Percentiles rank a stretch among this genome's conserved stretches.
Evolutionary conservation across 305 asterid genomes (phyloP).

Genomic region (Solanum chacoense): DNA sequence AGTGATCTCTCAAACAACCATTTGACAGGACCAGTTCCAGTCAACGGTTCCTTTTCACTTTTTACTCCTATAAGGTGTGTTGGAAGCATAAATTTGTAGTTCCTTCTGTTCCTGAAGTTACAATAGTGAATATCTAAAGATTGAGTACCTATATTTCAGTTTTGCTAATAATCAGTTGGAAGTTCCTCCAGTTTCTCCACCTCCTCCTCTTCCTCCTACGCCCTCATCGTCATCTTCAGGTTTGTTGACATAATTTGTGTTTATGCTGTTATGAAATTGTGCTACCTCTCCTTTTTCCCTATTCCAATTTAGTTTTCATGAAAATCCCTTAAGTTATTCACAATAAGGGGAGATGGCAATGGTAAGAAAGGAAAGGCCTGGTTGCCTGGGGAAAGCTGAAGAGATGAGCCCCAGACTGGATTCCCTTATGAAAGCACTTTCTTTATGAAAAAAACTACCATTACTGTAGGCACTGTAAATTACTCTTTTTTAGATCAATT

Average conservation of each 20-base stretch:
- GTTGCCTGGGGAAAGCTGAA: not conserved
- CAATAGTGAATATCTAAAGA: slow-evolving; percentile 5
- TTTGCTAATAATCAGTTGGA: slow-evolving; percentile 44
- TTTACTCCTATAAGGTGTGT: slow-evolving; percentile 67
- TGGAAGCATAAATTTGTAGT: not conserved
- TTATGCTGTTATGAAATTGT: not conserved
- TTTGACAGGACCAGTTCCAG: slow-evolving; percentile 48
- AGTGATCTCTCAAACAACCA: slow-evolving; percentile 69
- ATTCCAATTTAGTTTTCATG: not conserved
- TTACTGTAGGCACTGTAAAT: not conserved
- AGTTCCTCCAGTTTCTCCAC: slow-evolving; percentile 43
- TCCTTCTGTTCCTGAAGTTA: not conserved
- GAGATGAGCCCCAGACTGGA: not conserved
- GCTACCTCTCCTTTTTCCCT: not conserved
- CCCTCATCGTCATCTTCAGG: slow-evolving; percentile 40
- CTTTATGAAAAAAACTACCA: not conserved
- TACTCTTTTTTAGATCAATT: not conserved
- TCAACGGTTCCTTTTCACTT: slow-evolving; percentile 65
- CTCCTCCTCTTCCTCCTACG: slow-evolving; percentile 46
- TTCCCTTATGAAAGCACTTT: not conserved
- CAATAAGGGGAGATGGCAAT: not conserved
- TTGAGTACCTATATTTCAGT: slow-evolving; percentile 27
- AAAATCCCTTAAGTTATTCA: not conserved
- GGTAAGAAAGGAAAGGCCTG: not conserved
- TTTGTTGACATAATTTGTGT: slow-evolving; percentile 12